These are phyloP conservation scores for Beauveria caledonica DNA, from an alignment of 2,329 filamentous ascomycete species.

Conservation along the genomic window DNA sequence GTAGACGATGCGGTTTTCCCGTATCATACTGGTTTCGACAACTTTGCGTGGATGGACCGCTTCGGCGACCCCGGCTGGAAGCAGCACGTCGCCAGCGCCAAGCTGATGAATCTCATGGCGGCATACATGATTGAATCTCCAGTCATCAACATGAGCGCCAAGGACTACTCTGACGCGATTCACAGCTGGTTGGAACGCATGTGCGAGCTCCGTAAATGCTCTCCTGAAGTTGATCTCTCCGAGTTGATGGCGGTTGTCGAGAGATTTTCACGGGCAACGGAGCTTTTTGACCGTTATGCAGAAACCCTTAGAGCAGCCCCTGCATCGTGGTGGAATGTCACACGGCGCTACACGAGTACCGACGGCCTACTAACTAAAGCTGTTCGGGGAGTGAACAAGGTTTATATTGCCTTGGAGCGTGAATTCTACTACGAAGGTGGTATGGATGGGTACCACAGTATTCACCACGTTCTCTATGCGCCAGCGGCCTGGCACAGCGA, in stretches of 20 bases:
- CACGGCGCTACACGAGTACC: neutral
- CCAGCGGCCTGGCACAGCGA: neutral
- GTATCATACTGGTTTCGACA: conserved; percentile 82
- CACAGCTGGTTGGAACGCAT: conserved; percentile 26
- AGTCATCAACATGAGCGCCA: conserved; percentile 31
- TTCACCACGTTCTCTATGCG: conserved; percentile 3
- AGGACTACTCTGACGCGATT: conserved; percentile 33
- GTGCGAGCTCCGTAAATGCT: conserved; percentile 19
- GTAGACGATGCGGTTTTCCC: conserved; percentile 53
- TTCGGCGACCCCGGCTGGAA: conserved; percentile 61
- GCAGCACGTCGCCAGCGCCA: conserved; percentile 51
- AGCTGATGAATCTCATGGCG: conserved; percentile 32
- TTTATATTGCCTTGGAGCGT: neutral
- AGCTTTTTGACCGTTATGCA: neutral
- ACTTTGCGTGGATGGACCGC: conserved; percentile 73
- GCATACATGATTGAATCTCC: conserved; percentile 31
- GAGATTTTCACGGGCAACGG: conserved; percentile 20
- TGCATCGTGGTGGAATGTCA: neutral
- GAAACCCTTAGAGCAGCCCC: neutral
- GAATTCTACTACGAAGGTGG: conserved; percentile 5
- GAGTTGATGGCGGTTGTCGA: conserved; percentile 31
- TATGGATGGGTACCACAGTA: neutral
- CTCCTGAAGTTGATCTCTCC: conserved; percentile 26
- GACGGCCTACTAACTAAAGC: neutral
- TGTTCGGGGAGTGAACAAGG: neutral